Evolutionary conservation across 306 rosid genomes (phyloP).

Genomic region (Cicer chorassanicum): DNA sequence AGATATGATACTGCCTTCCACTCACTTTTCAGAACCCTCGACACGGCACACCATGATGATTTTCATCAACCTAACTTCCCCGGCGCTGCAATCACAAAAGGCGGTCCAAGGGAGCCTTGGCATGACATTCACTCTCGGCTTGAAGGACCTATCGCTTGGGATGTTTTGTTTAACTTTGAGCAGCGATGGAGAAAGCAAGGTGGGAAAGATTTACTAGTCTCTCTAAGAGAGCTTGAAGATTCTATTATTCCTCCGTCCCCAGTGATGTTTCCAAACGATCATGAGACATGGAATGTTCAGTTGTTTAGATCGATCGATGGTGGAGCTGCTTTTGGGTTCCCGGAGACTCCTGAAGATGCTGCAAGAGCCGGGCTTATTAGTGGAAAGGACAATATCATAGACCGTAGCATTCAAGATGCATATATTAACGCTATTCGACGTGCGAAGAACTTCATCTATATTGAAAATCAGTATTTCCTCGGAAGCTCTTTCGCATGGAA

Average conservation of each 20-base stretch:
- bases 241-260: constrained; percentile 70
- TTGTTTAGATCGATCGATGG: constrained; percentile 79
- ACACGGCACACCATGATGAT: constrained; percentile 74
- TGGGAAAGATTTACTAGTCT: constrained; percentile 67
- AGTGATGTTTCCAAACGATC: constrained; percentile 66
- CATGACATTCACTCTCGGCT: constrained; percentile 79
- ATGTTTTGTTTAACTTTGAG: constrained; percentile 76
- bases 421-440: constrained; percentile 75
- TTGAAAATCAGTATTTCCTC: constrained; percentile 80
- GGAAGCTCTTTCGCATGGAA: constrained; percentile 72
- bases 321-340: constrained; percentile 84
- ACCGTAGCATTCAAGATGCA: constrained; percentile 79
- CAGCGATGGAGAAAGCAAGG: constrained; percentile 85
- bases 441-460: constrained; percentile 72
- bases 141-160: constrained; percentile 85
- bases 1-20: constrained; percentile 77
- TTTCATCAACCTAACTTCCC: constrained; percentile 77
- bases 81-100: constrained; percentile 66
- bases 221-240: constrained; percentile 66
- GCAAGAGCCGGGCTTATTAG: constrained; percentile 75
- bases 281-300: constrained; percentile 77
- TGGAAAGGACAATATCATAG: constrained; percentile 76
- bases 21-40: constrained; percentile 73
- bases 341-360: constrained; percentile 78
- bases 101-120: constrained; percentile 86